These are phyloP conservation scores for Penicillium canescens DNA, from an alignment of 495 filamentous ascomycete species.

Conservation along the genomic window DNA sequence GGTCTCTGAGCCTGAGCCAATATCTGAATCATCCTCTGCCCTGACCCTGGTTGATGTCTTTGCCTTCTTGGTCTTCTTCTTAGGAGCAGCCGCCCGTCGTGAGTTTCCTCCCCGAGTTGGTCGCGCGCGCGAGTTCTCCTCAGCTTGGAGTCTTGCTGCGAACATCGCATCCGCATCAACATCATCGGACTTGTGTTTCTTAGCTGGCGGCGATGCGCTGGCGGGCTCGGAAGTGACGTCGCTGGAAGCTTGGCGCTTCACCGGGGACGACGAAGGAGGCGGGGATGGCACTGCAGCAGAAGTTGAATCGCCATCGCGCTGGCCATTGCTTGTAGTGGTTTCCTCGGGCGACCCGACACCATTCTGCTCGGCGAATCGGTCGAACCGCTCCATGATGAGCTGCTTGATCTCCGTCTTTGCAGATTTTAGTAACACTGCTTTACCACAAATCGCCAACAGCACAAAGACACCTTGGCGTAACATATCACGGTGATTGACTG, in stretches of 20 bases:
- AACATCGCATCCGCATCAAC: constrained; percentile 80
- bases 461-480: neutral
- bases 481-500: constrained; percentile 17
- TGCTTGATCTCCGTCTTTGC: constrained; percentile 72
- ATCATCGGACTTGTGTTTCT: constrained; percentile 56
- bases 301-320: constrained; percentile 29
- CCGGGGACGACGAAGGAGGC: constrained; percentile 51
- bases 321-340: constrained; percentile 45
- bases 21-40: constrained; percentile 77
- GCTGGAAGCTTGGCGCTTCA: constrained; percentile 55
- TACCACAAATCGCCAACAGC: neutral
- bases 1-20: constrained; percentile 61
- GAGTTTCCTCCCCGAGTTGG: constrained; percentile 65
- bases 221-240: constrained; percentile 48
- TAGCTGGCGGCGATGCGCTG: constrained; percentile 47
- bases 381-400: constrained; percentile 89
- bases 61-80: constrained; percentile 66
- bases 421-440: constrained; percentile 5
- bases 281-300: constrained; percentile 48
- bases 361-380: constrained; percentile 63
- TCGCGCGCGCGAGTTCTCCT: constrained; percentile 77
- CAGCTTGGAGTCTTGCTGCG: constrained; percentile 85
- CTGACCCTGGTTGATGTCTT: constrained; percentile 78
- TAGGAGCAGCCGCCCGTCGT: constrained; percentile 56
- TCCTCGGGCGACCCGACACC: constrained; percentile 37